Conservation (phyloP, 257 asterid genomes). For the Paulownia fortunei region DNA sequence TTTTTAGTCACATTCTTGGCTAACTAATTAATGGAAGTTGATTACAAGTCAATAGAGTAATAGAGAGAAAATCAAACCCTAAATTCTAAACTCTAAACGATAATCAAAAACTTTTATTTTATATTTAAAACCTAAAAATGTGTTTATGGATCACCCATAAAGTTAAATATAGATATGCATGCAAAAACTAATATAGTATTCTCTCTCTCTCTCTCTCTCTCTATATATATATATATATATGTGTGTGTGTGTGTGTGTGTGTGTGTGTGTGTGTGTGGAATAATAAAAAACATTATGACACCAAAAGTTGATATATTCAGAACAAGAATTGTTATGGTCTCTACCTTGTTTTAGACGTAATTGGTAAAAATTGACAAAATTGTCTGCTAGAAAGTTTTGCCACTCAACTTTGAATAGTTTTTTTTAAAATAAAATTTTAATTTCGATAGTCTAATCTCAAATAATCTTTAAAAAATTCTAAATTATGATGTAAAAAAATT, state of each 20-base stretch:
- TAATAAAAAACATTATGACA: background rate
- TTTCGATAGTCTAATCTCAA: background rate
- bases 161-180: no score
- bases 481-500: background rate
- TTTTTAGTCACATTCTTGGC: background rate
- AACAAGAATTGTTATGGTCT: background rate
- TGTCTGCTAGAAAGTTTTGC: constrained; percentile 14
- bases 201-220: no score
- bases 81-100: no score
- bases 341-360: constrained; percentile 15
- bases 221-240: no score
- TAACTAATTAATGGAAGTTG: background rate
- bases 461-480: background rate
- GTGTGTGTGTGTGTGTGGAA: background rate
- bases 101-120: no score
- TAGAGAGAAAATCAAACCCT: background rate
- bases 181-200: no score
- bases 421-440: background rate
- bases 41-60: background rate
- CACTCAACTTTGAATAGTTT: constrained; percentile 13
- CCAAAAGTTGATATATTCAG: background rate
- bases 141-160: no score
- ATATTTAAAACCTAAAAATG: no score
- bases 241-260: background rate
- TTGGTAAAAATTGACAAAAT: constrained; percentile 14